Evolutionary conservation across 495 filamentous ascomycete genomes (phyloP).

Genomic region (Aspergillus homomorphus): DNA sequence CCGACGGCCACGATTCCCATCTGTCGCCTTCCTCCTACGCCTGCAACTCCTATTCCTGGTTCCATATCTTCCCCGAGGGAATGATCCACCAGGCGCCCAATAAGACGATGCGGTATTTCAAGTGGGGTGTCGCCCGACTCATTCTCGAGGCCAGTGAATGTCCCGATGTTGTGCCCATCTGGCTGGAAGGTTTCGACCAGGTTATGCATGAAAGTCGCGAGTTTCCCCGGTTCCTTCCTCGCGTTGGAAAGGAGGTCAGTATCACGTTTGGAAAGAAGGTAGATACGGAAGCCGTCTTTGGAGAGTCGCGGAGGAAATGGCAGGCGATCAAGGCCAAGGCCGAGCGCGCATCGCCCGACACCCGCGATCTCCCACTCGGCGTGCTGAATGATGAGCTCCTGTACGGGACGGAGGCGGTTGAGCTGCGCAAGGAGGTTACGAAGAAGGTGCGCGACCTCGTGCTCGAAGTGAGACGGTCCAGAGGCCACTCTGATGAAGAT

Average conservation of each 20-base stretch:
- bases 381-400: conserved; percentile 68
- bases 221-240: conserved; percentile 80
- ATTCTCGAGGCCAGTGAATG: conserved; percentile 82
- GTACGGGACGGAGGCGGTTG: conserved; percentile 67
- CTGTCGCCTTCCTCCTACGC: conserved; percentile 57
- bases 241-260: conserved; percentile 64
- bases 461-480: conserved; percentile 63
- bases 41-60: conserved; percentile 67
- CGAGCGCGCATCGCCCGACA: conserved; percentile 31
- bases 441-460: conserved; percentile 74
- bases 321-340: conserved; percentile 52
- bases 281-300: conserved; percentile 48
- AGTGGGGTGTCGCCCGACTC: conserved; percentile 87
- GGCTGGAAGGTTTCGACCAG: conserved; percentile 80
- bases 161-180: conserved; percentile 89
- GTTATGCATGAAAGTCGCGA: conserved; percentile 78
- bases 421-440: conserved; percentile 79
- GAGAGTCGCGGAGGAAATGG: conserved; percentile 70
- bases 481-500: conserved; percentile 79
- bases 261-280: conserved; percentile 66
- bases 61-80: conserved; percentile 96
- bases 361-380: conserved; percentile 46
- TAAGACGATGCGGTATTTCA: conserved; percentile 89
- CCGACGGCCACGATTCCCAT: conserved; percentile 56
- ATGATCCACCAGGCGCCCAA: conserved; percentile 82